Percentiles rank a stretch among this genome's conserved stretches.
Conservation (phyloP, 2,329 filamentous ascomycete species). For the Botrytis medusae region DNA sequence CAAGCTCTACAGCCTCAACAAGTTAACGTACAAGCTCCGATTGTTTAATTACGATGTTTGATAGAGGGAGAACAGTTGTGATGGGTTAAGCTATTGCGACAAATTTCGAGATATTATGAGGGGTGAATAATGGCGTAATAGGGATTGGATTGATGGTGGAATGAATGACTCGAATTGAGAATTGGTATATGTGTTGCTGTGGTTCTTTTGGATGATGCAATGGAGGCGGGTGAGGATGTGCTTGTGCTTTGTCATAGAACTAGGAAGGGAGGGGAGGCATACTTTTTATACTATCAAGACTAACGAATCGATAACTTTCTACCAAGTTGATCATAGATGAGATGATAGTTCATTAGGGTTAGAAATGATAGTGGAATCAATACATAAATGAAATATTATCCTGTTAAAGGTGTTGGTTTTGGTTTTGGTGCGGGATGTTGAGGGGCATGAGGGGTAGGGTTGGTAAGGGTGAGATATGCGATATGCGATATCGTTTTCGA, state of each 20-base stretch:
- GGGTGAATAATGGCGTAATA: conserved; percentile 11
- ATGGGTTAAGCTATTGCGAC: background rate
- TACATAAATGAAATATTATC: background rate
- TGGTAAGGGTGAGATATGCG: background rate
- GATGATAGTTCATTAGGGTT: background rate
- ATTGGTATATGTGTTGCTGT: background rate
- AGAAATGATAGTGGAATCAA: background rate
- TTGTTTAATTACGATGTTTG: background rate
- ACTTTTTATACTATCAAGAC: conserved; percentile 10
- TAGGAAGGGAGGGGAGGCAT: background rate
- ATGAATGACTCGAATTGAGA: conserved; percentile 3
- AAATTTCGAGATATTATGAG: background rate
- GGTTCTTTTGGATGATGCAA: background rate
- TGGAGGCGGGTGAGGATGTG: background rate
- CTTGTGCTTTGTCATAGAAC: background rate
- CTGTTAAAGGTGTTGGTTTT: background rate
- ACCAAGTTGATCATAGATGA: background rate
- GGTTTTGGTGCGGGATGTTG: background rate
- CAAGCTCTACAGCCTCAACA: conserved; percentile 7
- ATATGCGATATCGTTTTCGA: background rate
- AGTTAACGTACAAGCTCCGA: background rate
- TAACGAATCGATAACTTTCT: background rate
- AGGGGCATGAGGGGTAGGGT: background rate
- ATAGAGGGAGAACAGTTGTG: background rate
- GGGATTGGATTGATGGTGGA: conserved; percentile 13